Base-by-base conservation (phyloP, 768 basidiomycete genomes). In the Tylopilus plumbeoviolaceoides region DNA sequence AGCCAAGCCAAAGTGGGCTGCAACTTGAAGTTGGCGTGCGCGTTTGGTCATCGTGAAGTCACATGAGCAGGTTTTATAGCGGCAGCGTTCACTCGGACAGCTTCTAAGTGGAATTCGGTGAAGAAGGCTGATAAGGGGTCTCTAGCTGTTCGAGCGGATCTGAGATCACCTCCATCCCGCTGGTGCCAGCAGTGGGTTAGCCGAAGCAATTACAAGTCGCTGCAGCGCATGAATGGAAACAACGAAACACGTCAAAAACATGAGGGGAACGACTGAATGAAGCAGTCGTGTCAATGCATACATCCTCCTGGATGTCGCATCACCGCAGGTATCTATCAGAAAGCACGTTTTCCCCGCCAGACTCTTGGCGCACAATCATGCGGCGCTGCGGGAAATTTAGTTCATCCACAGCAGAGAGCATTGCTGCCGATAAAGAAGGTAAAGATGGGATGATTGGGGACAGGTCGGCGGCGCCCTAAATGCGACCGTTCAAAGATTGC, bases 61-160 rank as follows among this genome's bases (percentile, higher is more conserved):
- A 30, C 5, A 30, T 30, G 30, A 30, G 10, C 30, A 30, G 30
- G 30, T 30, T 2, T 30, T 30, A 30, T 30, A 30, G 30, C 30
- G 30, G 5, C 30, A 30, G 30, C 10, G 30, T 30, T 63, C 64
- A 47, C 45, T 36, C 38, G 20, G 12, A 39, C 42, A 48, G 43
- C 45, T 57, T 58, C 55, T 31, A 35, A 35, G 10, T 42, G 25
- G 59, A 58, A 57, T 58, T 66, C 50, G 56, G 56, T 57, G 52
- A 36, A 36, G 63, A 68, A 62, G 56, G 58, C 48, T 67, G 66
- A 67, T 67, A 70, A 65, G 66, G 50, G 18, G 21, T 47, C 45
- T 48, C 33, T 40, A 50, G 36, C 15, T 36, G 8, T 56, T 49
- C 42, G 35, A 45, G 39, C 3, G 20, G 54, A 68, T 68, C 67